Evolutionary conservation across 2,329 filamentous ascomycete species (phyloP).

Genomic region (Cercospora nicotianae): DNA sequence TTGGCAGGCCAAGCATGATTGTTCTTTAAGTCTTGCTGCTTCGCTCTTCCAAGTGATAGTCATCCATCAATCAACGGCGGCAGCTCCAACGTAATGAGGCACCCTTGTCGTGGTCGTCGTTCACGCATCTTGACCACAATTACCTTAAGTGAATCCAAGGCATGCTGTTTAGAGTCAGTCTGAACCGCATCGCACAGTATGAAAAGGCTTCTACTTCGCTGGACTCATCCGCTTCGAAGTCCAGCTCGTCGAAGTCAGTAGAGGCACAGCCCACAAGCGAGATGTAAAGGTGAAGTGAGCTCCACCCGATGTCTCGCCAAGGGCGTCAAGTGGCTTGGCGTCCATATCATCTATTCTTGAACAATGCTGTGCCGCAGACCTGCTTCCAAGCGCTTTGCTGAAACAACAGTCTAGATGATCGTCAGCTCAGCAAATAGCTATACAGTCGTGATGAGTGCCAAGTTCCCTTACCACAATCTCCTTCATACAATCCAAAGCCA

Average conservation of each 20-base stretch:
- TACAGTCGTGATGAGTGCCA: neutral
- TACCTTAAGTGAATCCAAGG: too few relatives aligned
- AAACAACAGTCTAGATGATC: neutral
- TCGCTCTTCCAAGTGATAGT: too few relatives aligned
- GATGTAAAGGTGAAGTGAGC: neutral
- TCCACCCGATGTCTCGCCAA: neutral
- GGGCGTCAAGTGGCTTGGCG: neutral
- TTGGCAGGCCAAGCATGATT: too few relatives aligned
- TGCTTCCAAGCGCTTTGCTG: neutral
- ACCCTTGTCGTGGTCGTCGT: too few relatives aligned
- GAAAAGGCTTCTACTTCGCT: neutral
- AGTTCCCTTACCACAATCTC: neutral
- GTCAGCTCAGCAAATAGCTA: neutral
- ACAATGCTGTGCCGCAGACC: neutral
- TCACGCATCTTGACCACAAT: too few relatives aligned
- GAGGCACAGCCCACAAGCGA: neutral
- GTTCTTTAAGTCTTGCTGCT: too few relatives aligned
- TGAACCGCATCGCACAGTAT: neutral
- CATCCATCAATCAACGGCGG: too few relatives aligned
- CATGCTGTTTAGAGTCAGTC: neutral
- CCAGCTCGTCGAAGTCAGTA: neutral
- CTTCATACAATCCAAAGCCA: neutral
- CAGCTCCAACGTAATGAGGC: too few relatives aligned
- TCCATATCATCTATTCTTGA: neutral
- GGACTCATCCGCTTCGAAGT: neutral